A percentile compares a stretch with the other conserved stretches of the same genome.
phyloP scores from a whole-genome alignment of 73 alveolate species.

The Uronychia setigera region DNA sequence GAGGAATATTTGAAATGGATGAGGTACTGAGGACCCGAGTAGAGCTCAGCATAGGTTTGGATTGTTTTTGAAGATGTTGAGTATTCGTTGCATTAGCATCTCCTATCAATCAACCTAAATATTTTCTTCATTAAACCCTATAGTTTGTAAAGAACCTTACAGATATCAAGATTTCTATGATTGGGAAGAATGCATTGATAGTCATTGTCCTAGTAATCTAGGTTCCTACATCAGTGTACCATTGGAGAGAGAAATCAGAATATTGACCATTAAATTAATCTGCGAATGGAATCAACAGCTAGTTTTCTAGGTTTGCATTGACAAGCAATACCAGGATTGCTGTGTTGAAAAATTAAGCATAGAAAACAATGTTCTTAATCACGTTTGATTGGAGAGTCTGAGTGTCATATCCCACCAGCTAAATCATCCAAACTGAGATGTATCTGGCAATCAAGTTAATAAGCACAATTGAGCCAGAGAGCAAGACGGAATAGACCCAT shows the following conservation, averaged over 20 bases:
- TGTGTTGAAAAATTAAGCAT: conserved; percentile 46
- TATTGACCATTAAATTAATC: conserved; percentile 48
- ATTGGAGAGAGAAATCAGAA: conserved; percentile 45
- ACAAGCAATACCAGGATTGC: conserved; percentile 49
- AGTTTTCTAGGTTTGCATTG: conserved; percentile 54
- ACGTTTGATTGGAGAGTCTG: conserved; percentile 41
- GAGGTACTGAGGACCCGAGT: conserved; percentile 64
- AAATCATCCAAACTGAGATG: not conserved
- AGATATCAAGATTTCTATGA: conserved; percentile 25
- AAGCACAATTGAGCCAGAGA: not conserved
- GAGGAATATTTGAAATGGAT: conserved; percentile 65
- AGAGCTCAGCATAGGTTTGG: conserved; percentile 54
- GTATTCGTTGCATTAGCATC: conserved; percentile 7
- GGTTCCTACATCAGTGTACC: conserved; percentile 67
- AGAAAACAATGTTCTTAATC: conserved; percentile 41
- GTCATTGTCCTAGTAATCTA: conserved; percentile 45
- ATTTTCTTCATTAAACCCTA: not conserved
- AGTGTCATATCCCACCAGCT: conserved; percentile 31
- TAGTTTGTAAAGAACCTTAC: not conserved
- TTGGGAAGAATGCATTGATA: conserved; percentile 50
- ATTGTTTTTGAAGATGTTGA: conserved; percentile 8
- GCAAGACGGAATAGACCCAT: not conserved
- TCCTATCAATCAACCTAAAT: conserved; percentile 38
- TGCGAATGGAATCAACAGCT: conserved; percentile 22
- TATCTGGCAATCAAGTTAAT: not conserved